These are phyloP conservation scores for Orychophragmus violaceus DNA, from an alignment of 345 rosid genomes.

Conservation along the genomic window DNA sequence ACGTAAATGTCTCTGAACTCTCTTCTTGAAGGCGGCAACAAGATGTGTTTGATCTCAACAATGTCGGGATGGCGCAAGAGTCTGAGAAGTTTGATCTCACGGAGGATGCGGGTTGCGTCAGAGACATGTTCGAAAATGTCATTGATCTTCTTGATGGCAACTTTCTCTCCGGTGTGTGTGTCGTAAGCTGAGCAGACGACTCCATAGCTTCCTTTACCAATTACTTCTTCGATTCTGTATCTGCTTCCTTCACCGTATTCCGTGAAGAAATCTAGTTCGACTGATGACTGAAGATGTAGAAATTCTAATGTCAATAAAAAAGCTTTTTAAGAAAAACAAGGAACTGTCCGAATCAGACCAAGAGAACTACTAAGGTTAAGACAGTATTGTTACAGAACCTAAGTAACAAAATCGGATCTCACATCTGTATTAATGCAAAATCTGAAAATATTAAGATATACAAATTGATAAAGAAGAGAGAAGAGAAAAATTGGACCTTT, in stretches of 20 bases:
- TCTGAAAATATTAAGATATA: neutral
- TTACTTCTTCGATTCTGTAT: conserved; percentile 82
- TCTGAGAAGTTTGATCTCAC: conserved; percentile 87
- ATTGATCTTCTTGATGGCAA: conserved; percentile 84
- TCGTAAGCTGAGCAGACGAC: conserved; percentile 88
- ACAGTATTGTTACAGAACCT: neutral
- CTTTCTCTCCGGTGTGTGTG: conserved; percentile 74
- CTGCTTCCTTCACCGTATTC: conserved; percentile 92
- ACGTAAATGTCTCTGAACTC: conserved; percentile 86
- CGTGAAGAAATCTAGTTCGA: conserved; percentile 80
- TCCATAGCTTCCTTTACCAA: conserved; percentile 94
- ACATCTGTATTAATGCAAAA: neutral
- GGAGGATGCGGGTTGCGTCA: conserved; percentile 87
- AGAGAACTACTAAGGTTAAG: neutral
- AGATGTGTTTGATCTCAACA: conserved; percentile 88
- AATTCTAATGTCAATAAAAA: neutral
- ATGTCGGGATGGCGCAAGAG: conserved; percentile 85
- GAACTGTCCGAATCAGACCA: neutral
- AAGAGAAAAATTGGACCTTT: conserved; percentile 45
- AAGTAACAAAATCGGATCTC: conserved; percentile 3
- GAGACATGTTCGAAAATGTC: conserved; percentile 92
- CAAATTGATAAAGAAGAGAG: neutral
- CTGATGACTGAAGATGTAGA: conserved; percentile 46
- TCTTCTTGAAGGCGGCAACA: conserved; percentile 84
- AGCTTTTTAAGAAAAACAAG: neutral